These are phyloP conservation scores for Hibiscus trionum DNA, from an alignment of 345 rosid species.

Conservation along the genomic window DNA sequence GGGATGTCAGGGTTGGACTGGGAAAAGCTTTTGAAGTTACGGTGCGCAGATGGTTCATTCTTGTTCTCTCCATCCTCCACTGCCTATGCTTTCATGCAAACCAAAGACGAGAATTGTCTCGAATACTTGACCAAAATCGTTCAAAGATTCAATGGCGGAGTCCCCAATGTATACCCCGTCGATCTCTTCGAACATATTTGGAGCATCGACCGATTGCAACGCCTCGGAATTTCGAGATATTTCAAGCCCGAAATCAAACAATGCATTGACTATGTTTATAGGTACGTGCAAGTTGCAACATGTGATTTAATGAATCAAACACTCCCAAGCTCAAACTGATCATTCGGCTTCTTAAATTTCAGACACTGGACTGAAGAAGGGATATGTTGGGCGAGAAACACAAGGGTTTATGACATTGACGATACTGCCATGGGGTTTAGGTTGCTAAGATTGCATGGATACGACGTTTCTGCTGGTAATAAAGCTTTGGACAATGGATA, in stretches of 20 bases:
- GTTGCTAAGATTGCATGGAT: constrained; percentile 61
- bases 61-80: constrained; percentile 93
- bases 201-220: constrained; percentile 22
- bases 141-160: constrained; percentile 79
- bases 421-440: constrained; percentile 96
- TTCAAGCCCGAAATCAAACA: constrained; percentile 56
- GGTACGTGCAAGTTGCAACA: constrained; percentile 22
- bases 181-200: too few species aligned
- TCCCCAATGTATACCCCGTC: constrained; percentile 46
- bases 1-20: constrained; percentile 78
- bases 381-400: constrained; percentile 59
- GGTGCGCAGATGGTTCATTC: constrained; percentile 75
- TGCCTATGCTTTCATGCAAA: constrained; percentile 80
- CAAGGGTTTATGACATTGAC: constrained; percentile 68
- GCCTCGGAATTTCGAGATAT: constrained; percentile 80
- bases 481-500: neutral
- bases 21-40: constrained; percentile 73
- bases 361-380: constrained; percentile 82
- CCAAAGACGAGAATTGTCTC: constrained; percentile 57
- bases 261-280: constrained; percentile 51
- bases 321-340: neutral
- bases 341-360: constrained; percentile 8
- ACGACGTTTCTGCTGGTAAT: constrained; percentile 69
- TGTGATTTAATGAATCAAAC: neutral
- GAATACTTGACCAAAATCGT: constrained; percentile 49